Conservation (phyloP, 164 flowering plant genomes). For the Echeveria elegans region DNA sequence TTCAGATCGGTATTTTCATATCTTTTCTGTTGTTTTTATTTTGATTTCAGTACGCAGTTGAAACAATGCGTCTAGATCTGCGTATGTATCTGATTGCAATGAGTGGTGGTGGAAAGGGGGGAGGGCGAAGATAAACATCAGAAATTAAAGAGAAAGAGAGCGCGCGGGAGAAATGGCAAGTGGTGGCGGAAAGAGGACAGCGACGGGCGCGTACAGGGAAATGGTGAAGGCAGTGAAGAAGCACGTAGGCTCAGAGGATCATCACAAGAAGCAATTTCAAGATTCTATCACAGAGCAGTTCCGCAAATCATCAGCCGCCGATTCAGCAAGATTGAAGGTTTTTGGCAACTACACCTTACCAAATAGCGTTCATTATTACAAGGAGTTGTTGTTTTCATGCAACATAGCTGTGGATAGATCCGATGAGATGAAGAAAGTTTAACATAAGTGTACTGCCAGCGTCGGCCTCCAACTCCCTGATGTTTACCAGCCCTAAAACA, state of each 20-base stretch:
- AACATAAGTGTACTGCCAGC: slow-evolving; percentile 83
- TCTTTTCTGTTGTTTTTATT: too few species aligned
- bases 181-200: slow-evolving; percentile 2
- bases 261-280: slow-evolving; percentile 18
- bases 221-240: slow-evolving; percentile 33
- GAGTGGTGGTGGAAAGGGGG: too few species aligned
- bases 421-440: slow-evolving; percentile 61
- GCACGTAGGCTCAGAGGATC: slow-evolving; percentile 60
- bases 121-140: too few species aligned
- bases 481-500: slow-evolving; percentile 44
- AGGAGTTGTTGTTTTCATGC: slow-evolving; percentile 87
- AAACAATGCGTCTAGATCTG: too few species aligned
- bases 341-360: slow-evolving; percentile 18
- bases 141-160: too few species aligned
- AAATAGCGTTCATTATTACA: slow-evolving; percentile 11
- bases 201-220: slow-evolving; percentile 12
- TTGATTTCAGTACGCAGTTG: too few species aligned
- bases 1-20: too few species aligned
- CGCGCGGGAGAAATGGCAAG: not conserved
- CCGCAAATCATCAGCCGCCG: slow-evolving; percentile 31
- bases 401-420: slow-evolving; percentile 92
- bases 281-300: slow-evolving; percentile 64
- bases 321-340: slow-evolving; percentile 17
- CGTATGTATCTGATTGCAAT: too few species aligned
- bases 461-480: slow-evolving; percentile 91